Evolutionary conservation across 2,329 filamentous ascomycete species (phyloP).

Genomic region (Sporothrix sp.): DNA sequence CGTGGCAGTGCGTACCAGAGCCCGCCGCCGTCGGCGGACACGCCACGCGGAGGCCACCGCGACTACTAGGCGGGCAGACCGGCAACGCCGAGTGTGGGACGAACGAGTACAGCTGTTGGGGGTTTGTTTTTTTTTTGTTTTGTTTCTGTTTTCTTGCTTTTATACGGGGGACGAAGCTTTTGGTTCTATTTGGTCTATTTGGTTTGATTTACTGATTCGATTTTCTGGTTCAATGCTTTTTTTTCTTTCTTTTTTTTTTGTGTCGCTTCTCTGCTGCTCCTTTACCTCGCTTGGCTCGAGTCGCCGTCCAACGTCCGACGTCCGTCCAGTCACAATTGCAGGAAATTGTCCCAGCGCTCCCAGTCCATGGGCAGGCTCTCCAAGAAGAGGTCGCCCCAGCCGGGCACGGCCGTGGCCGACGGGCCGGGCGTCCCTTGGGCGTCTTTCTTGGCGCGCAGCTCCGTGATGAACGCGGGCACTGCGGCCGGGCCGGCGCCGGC

Average conservation of each 20-base stretch:
- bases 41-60: neutral
- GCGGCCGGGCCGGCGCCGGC: neutral
- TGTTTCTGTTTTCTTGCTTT: too few relatives aligned
- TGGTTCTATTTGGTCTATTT: too few relatives aligned
- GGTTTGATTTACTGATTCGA: too few relatives aligned
- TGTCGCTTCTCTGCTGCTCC: too few relatives aligned
- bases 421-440: neutral
- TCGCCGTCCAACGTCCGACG: too few relatives aligned
- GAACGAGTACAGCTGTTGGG: too few relatives aligned
- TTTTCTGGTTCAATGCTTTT: too few relatives aligned
- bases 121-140: too few relatives aligned
- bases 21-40: neutral
- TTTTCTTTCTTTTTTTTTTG: too few relatives aligned
- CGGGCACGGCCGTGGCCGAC: neutral
- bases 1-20: neutral
- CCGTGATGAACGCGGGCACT: neutral
- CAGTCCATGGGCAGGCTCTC: constrained; percentile 12
- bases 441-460: neutral
- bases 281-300: neutral
- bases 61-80: neutral
- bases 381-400: neutral
- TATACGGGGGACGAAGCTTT: too few relatives aligned
- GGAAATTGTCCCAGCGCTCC: constrained; percentile 14
- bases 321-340: constrained; percentile 12
- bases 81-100: too few relatives aligned